phyloP scores from a whole-genome alignment of 495 filamentous ascomycete genomes.

The Staphylotrichum tortipilum region DNA sequence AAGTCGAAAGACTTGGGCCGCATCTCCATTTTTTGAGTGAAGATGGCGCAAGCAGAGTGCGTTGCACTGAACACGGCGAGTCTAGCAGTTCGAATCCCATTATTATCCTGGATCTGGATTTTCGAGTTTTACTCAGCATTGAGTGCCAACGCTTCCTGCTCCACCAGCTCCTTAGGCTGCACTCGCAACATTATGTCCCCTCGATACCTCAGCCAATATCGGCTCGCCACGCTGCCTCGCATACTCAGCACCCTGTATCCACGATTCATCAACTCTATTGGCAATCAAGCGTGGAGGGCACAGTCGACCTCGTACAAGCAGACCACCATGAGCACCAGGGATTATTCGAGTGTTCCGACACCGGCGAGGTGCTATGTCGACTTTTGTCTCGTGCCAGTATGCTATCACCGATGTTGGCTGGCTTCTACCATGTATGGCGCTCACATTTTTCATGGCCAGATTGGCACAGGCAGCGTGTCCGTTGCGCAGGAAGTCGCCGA shows the following conservation, averaged over 20 bases:
- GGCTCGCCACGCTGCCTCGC: not conserved
- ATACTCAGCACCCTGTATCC: not conserved
- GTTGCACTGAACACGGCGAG: too few relatives aligned
- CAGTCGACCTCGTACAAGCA: not conserved
- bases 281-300: not conserved
- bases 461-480: slow-evolving; percentile 73
- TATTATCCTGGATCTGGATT: too few relatives aligned
- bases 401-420: slow-evolving; percentile 10
- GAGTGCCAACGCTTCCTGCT: too few relatives aligned
- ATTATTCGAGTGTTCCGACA: slow-evolving; percentile 45
- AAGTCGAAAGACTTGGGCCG: too few relatives aligned
- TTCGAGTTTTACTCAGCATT: too few relatives aligned
- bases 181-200: not conserved
- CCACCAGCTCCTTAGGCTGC: too few relatives aligned
- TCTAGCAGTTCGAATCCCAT: too few relatives aligned
- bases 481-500: slow-evolving; percentile 82
- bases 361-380: slow-evolving; percentile 64
- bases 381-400: slow-evolving; percentile 74
- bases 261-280: not conserved
- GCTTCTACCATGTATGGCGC: not conserved
- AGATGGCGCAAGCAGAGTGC: too few relatives aligned
- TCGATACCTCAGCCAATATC: not conserved
- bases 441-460: too few relatives aligned
- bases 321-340: slow-evolving; percentile 14
- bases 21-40: too few relatives aligned